phyloP scores from a whole-genome alignment of 371 early-diverging fungal species.

The Coemansia linderi region DNA sequence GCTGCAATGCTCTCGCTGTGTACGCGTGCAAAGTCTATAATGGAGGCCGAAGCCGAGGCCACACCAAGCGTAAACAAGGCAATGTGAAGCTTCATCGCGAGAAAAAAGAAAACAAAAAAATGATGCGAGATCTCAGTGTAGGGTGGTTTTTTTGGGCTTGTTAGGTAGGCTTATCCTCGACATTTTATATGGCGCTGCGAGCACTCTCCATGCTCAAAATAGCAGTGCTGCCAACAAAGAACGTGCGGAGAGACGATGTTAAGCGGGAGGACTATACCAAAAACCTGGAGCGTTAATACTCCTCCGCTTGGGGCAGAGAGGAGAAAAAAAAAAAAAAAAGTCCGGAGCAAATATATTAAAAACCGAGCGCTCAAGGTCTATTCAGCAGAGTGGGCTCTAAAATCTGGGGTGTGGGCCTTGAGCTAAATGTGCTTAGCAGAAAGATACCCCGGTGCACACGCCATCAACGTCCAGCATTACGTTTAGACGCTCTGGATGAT shows the following conservation, averaged over 20 bases:
- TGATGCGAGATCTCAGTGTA: not conserved
- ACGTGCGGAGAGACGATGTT: not conserved
- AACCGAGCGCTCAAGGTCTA: not conserved
- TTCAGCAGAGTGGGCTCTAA: not conserved
- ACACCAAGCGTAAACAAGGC: not conserved
- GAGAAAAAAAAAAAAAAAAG: not conserved
- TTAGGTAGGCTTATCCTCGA: no score
- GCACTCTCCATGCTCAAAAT: not conserved
- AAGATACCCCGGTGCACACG: conserved; percentile 11
- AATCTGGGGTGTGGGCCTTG: not conserved
- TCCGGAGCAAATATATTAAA: not conserved
- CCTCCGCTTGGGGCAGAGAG: not conserved
- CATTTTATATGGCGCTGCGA: not conserved
- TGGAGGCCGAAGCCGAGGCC: not conserved
- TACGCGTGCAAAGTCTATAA: not conserved
- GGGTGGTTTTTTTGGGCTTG: not conserved
- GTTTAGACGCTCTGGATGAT: conserved; percentile 22
- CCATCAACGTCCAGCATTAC: conserved; percentile 21
- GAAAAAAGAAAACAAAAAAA: not conserved
- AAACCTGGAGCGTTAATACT: not conserved
- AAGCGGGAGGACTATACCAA: not conserved
- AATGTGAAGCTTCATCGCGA: not conserved
- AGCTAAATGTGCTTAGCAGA: not conserved
- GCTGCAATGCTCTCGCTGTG: not conserved
- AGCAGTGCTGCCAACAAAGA: not conserved